These are phyloP conservation scores for Phytopythium boreale DNA, from an alignment of 352 stramenopile species.

Conservation along the genomic window DNA sequence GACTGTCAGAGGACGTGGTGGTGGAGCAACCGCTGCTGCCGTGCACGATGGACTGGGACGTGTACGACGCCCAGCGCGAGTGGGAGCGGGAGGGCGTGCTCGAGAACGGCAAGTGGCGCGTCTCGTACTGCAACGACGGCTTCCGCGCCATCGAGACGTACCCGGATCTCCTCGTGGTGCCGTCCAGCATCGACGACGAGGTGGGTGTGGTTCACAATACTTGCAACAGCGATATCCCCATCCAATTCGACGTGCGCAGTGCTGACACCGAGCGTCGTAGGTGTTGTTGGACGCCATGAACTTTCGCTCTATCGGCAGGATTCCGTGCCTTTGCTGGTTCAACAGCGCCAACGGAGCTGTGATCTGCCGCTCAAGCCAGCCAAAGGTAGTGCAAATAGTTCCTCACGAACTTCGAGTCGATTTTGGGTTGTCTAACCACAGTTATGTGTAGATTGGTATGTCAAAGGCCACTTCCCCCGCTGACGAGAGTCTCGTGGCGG, in stretches of 20 bases:
- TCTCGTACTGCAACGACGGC: slow-evolving; percentile 57
- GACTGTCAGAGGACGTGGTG: slow-evolving; percentile 40
- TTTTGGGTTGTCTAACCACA: slow-evolving; percentile 4
- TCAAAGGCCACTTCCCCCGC: slow-evolving; percentile 71
- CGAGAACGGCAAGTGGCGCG: slow-evolving; percentile 61
- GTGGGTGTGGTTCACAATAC: slow-evolving; percentile 23
- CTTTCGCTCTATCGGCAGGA: slow-evolving; percentile 72
- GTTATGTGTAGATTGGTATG: slow-evolving; percentile 47
- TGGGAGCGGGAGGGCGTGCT: slow-evolving; percentile 76
- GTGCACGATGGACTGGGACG: slow-evolving; percentile 58
- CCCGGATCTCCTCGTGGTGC: slow-evolving; percentile 92
- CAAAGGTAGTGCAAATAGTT: slow-evolving; percentile 35
- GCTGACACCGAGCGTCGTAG: slow-evolving; percentile 10
- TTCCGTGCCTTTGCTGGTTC: slow-evolving; percentile 72
- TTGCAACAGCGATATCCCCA: neutral
- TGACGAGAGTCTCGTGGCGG: slow-evolving; percentile 68
- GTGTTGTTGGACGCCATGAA: slow-evolving; percentile 71
- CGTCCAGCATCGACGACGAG: slow-evolving; percentile 84
- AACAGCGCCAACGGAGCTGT: slow-evolving; percentile 66
- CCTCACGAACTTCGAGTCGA: slow-evolving; percentile 26
- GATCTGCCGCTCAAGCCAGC: slow-evolving; percentile 76
- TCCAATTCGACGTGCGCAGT: neutral
- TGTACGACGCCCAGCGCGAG: slow-evolving; percentile 60
- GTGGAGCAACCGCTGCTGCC: slow-evolving; percentile 55
- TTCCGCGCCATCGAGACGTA: slow-evolving; percentile 92